phyloP scores from a whole-genome alignment of 805 yeast genomes.

The Priceomyces carsonii region DNA sequence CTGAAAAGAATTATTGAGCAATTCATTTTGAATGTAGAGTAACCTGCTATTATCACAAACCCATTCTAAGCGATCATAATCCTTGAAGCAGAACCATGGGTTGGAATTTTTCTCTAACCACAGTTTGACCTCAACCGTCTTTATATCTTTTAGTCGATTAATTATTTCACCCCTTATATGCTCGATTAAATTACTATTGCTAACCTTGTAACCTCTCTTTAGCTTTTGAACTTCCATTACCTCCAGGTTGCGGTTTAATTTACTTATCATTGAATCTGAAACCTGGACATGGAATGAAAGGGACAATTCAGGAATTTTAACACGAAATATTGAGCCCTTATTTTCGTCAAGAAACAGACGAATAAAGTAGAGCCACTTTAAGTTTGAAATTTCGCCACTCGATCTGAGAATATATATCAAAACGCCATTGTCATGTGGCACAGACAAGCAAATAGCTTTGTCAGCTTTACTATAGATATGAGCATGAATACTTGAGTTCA shows the following conservation, averaged over 20 bases:
- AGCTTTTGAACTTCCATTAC: slow-evolving; percentile 9
- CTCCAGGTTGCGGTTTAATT: slow-evolving; percentile 14
- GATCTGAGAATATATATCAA: slow-evolving; percentile 56
- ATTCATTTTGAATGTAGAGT: slow-evolving; percentile 28
- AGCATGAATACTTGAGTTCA: slow-evolving; percentile 29
- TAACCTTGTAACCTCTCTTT: slow-evolving; percentile 24
- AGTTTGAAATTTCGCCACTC: slow-evolving; percentile 52
- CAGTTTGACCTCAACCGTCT: slow-evolving; percentile 7
- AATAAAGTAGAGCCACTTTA: slow-evolving; percentile 66
- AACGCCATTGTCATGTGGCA: slow-evolving; percentile 21
- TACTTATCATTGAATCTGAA: slow-evolving; percentile 39
- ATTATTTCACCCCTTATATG: slow-evolving; percentile 40
- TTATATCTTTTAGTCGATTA: slow-evolving; percentile 23
- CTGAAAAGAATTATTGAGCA: slow-evolving; percentile 40
- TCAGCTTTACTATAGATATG: slow-evolving; percentile 67
- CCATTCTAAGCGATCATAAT: slow-evolving; percentile 73
- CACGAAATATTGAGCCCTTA: slow-evolving; percentile 23
- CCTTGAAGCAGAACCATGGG: slow-evolving; percentile 58
- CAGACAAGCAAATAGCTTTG: slow-evolving; percentile 60
- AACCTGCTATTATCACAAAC: slow-evolving; percentile 25
- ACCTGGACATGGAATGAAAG: slow-evolving; percentile 45
- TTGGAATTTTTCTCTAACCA: slow-evolving; percentile 24
- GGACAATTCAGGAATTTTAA: slow-evolving; percentile 49
- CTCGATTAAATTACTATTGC: slow-evolving; percentile 29
- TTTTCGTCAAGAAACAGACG: slow-evolving; percentile 44